Conservation (phyloP, 192 early-diverging fungal genomes). For the Martensiomyces pterosporus region DNA sequence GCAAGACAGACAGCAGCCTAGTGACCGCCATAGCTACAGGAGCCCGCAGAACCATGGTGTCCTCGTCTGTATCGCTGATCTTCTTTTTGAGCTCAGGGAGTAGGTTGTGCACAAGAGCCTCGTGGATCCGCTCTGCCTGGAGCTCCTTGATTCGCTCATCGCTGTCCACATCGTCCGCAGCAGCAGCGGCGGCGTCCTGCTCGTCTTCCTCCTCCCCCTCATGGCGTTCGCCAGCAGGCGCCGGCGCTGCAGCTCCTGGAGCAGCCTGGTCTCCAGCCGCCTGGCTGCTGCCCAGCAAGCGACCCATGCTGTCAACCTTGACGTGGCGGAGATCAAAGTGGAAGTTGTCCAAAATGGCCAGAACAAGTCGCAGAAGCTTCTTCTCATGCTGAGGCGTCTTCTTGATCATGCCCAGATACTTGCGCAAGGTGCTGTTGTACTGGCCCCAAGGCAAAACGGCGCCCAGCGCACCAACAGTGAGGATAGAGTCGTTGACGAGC, state of each 20-base stretch:
- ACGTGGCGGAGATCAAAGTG: conserved; percentile 79
- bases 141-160: conserved; percentile 22
- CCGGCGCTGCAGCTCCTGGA: conserved; percentile 7
- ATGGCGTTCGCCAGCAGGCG: conserved; percentile 3
- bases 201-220: conserved; percentile 37
- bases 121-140: conserved; percentile 60
- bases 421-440: conserved; percentile 74
- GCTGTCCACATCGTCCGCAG: conserved; percentile 25
- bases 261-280: conserved; percentile 19
- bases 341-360: conserved; percentile 82
- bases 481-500: conserved; percentile 77
- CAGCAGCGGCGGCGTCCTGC: conserved; percentile 29
- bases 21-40: conserved; percentile 85
- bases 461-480: conserved; percentile 68
- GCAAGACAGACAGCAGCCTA: conserved; percentile 75
- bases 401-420: conserved; percentile 64
- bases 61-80: conserved; percentile 67
- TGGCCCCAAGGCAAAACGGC: conserved; percentile 73
- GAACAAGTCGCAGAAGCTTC: conserved; percentile 73
- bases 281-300: conserved; percentile 14
- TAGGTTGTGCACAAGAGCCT: conserved; percentile 67
- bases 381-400: conserved; percentile 72
- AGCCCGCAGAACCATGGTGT: conserved; percentile 73
- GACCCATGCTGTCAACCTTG: conserved; percentile 45
- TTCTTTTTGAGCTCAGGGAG: conserved; percentile 79